phyloP scores from a whole-genome alignment of 1,284 basidiomycete species.

The Apiotrichum porosum region DNA sequence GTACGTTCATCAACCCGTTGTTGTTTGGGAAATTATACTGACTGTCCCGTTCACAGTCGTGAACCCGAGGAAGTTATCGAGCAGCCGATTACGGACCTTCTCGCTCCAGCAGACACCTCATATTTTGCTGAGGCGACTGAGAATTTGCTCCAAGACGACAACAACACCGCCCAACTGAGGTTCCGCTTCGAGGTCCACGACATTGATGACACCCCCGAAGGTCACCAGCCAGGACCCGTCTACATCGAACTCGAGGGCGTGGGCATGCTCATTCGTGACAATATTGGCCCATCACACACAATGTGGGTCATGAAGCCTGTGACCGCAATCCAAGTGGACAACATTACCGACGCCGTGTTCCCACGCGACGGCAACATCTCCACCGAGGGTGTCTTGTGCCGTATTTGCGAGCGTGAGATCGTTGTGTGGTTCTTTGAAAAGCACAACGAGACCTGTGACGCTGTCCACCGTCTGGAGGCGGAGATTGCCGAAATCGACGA shows the following conservation, averaged over 20 bases:
- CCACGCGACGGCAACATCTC: constrained; percentile 70
- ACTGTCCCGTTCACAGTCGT: constrained; percentile 56
- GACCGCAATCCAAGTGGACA: constrained; percentile 48
- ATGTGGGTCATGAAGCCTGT: constrained; percentile 99
- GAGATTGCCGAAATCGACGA: constrained; percentile 94
- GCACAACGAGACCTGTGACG: constrained; percentile 98
- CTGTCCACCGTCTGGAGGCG: constrained; percentile 92
- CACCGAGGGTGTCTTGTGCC: constrained; percentile 84
- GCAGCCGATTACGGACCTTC: constrained; percentile 71
- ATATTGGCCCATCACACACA: constrained; percentile 83
- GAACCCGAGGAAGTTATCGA: constrained; percentile 78
- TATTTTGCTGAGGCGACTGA: constrained; percentile 86
- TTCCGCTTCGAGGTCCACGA: constrained; percentile 67
- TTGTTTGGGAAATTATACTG: neutral
- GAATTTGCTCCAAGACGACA: constrained; percentile 81
- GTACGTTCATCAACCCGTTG: no score
- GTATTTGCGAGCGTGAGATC: constrained; percentile 95
- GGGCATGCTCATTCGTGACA: constrained; percentile 96
- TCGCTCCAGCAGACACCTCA: constrained; percentile 75
- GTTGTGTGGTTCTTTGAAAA: constrained; percentile 99
- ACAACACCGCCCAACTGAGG: constrained; percentile 86
- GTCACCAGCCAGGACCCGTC: constrained; percentile 51
- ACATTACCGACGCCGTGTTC: constrained; percentile 52
- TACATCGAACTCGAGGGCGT: constrained; percentile 94
- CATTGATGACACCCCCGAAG: constrained; percentile 32